These are phyloP conservation scores for Crithidia bombi DNA, from an alignment of 208 protist genomes.

Conservation along the genomic window DNA sequence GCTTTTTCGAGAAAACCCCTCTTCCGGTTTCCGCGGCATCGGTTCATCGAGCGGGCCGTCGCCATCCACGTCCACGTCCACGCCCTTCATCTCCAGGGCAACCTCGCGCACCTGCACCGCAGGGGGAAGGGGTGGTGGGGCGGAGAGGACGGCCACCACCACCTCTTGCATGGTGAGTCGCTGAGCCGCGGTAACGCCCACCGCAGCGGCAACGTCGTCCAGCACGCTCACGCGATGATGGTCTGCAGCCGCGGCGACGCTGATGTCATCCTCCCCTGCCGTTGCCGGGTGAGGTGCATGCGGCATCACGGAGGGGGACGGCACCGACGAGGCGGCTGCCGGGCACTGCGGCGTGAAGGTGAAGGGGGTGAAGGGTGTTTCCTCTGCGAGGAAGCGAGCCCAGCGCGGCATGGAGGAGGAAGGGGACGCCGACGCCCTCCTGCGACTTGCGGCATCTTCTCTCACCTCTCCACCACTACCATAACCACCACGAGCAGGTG, in stretches of 20 bases:
- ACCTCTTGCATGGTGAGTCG: constrained; percentile 24
- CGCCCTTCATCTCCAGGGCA: too few species aligned
- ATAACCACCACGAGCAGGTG: neutral
- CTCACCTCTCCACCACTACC: neutral
- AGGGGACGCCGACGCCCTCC: neutral
- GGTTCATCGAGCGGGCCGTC: constrained; percentile 23
- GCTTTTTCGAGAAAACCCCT: too few species aligned
- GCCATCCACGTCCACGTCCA: neutral
- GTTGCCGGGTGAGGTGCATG: neutral
- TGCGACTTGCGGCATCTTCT: neutral
- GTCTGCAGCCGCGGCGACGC: neutral
- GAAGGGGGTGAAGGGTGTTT: constrained; percentile 37
- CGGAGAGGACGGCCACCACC: constrained; percentile 8
- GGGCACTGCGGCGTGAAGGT: neutral
- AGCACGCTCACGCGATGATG: neutral
- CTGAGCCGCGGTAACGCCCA: neutral
- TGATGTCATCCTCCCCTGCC: neutral
- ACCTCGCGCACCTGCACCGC: neutral
- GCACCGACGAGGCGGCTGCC: neutral
- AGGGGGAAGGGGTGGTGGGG: neutral
- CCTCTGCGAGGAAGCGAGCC: constrained; percentile 24
- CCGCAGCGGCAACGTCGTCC: neutral
- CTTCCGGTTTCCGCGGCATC: constrained; percentile 15
- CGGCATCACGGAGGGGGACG: too few species aligned
- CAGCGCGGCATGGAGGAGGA: constrained; percentile 26